Base-by-base conservation (phyloP, 1,284 basidiomycete species). In the Fomitopsis palustris region DNA sequence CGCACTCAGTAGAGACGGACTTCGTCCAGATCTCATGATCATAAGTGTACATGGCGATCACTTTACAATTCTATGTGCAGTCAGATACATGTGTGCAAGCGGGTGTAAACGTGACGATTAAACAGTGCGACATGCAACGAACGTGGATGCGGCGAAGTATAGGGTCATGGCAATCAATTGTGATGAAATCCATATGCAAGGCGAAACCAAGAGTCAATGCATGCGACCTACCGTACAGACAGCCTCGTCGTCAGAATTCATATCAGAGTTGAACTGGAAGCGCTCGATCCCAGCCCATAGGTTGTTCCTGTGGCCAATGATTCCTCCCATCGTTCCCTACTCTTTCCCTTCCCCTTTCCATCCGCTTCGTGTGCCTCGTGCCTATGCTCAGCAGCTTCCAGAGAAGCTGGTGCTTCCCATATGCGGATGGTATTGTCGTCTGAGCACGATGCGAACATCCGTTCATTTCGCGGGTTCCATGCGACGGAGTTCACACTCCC, bases 401-500 rank as follows among this genome's bases (percentile, higher is more conserved):
- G 57, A 29, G 61, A 56, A 1, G 63, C 52, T 14, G 82, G 77
- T 39, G 88, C 81, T 72, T 92, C 90, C 92, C 90, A 93, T 79
- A 93, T 87, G 60, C 91, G 87, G 69, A 96, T 85, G 3, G 88
- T 92, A 58, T 77, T 76, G 74, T 96, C 94, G 72, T 96, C 94
- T 53, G 92, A 93, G 73, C 93, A 95, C 41, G 90, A 92, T 29
- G 96, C 96, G 75, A 99, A 96, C 83, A 98, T 92, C 60, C 85
- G 83, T 65, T 88, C 82, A 62, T 92, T 87, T 61, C 79, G 81
- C 25, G 94, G 95, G 74, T 98, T 96, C 97, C 97, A 99, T 16
- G 95, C 92, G 10, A 99, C 95, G 19, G 90, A 89, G 73, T 98
- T 99, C 61, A 99, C 96, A 60, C 90, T 91, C 39, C 95, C 95